Evolutionary conservation across 805 yeast species (phyloP).

Genomic region (Schwanniomyces pseudopolymorphus): DNA sequence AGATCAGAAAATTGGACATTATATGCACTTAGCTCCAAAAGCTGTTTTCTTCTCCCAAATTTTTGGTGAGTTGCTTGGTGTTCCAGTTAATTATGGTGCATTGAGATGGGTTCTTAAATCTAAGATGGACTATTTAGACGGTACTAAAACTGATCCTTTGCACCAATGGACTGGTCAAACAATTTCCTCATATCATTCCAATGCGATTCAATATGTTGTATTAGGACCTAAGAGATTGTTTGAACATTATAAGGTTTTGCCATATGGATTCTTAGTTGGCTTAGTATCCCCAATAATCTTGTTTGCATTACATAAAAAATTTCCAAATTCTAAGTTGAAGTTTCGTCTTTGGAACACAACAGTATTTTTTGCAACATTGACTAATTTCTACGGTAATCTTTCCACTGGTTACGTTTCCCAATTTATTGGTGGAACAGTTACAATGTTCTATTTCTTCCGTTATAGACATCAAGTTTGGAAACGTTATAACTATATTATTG

Average conservation of each 20-base stretch:
- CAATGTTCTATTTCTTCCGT: conserved; percentile 45
- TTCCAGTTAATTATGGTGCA: conserved; percentile 51
- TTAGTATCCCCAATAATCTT: conserved; percentile 35
- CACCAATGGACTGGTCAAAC: conserved; percentile 55
- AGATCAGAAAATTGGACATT: conserved; percentile 44
- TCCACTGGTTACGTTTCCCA: conserved; percentile 50
- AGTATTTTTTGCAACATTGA: conserved; percentile 46
- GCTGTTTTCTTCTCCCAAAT: conserved; percentile 51
- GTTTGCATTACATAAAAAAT: conserved; percentile 25
- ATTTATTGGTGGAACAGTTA: conserved; percentile 47
- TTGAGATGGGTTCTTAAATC: conserved; percentile 46
- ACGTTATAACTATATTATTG: conserved; percentile 46
- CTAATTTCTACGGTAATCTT: conserved; percentile 48
- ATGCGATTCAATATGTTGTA: conserved; percentile 51
- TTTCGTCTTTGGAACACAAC: conserved; percentile 42
- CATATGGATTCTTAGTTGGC: conserved; percentile 46
- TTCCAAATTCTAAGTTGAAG: conserved; percentile 20
- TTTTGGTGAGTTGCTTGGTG: conserved; percentile 52
- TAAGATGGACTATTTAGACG: conserved; percentile 37
- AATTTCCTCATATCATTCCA: conserved; percentile 42
- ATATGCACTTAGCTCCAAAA: conserved; percentile 53
- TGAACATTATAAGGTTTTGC: conserved; percentile 40
- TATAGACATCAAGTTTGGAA: conserved; percentile 41
- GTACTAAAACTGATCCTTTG: conserved; percentile 39
- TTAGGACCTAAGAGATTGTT: conserved; percentile 49